phyloP scores from a whole-genome alignment of 176 grass and related monocot species.

The Ampelocalamus luodianensis region DNA sequence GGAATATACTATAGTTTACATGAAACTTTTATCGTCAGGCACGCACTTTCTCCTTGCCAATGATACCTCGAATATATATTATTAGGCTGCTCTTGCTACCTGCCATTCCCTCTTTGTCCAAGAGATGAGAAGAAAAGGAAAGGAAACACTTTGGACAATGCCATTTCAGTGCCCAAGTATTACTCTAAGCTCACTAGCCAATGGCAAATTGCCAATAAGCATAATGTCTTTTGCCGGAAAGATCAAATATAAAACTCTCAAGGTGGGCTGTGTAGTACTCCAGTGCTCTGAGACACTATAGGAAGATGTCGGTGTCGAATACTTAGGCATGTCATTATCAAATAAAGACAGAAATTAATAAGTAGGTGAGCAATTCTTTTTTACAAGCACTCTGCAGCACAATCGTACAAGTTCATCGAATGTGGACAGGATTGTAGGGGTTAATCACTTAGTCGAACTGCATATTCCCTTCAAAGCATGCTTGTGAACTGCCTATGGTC shows the following conservation, averaged over 20 bases:
- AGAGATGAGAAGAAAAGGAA: not conserved
- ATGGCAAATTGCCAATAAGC: not conserved
- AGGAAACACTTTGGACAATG: not conserved
- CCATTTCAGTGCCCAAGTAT: not conserved
- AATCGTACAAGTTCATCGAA: conserved; percentile 48
- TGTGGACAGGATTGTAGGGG: conserved; percentile 39
- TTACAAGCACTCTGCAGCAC: not conserved
- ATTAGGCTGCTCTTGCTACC: not conserved
- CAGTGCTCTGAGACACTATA: not conserved
- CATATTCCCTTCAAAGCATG: conserved; percentile 27
- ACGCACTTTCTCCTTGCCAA: not conserved
- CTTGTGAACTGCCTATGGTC: conserved; percentile 27
- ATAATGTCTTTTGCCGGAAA: not conserved
- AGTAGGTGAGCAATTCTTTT: conserved; percentile 26
- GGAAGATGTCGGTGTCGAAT: conserved; percentile 26
- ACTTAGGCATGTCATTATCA: conserved; percentile 41
- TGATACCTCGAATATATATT: not conserved
- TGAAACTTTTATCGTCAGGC: not conserved
- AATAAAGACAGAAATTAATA: conserved; percentile 16
- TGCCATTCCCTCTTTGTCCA: not conserved
- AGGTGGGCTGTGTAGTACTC: not conserved
- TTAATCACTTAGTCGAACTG: not conserved
- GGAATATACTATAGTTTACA: not conserved
- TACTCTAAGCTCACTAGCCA: too few species aligned
- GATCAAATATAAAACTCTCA: not conserved